These are phyloP conservation scores for Mrakia hoshinonis DNA, from an alignment of 768 basidiomycete species.

Conservation along the genomic window DNA sequence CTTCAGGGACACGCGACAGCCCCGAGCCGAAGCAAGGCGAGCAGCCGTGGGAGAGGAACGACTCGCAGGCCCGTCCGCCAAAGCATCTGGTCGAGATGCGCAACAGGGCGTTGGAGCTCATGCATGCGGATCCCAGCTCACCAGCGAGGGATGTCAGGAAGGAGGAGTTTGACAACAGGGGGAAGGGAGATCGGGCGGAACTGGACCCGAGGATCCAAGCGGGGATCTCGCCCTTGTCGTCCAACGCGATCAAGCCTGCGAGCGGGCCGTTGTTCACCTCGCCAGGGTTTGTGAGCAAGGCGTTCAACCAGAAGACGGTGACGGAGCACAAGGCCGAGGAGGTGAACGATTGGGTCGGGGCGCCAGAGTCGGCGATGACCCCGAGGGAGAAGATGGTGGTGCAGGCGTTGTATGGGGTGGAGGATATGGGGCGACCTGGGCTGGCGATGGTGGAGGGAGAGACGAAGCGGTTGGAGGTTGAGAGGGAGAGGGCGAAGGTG, in stretches of 20 bases:
- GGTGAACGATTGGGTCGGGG: conserved; percentile 22
- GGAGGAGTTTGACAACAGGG: no score
- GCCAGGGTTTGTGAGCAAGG: no score
- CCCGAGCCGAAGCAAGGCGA: no score
- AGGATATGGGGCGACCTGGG: conserved; percentile 3
- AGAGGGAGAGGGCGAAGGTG: conserved; percentile 9
- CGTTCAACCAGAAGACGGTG: background rate
- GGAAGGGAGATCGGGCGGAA: no score
- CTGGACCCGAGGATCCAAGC: background rate
- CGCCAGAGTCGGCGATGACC: conserved; percentile 2
- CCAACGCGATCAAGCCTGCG: background rate
- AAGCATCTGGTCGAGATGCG: background rate
- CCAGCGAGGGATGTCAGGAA: background rate
- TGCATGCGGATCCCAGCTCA: background rate
- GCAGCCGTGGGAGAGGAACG: no score
- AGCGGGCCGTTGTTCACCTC: no score
- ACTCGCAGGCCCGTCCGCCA: background rate
- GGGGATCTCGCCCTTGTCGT: background rate
- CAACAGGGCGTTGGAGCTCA: background rate
- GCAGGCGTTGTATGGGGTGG: conserved; percentile 16
- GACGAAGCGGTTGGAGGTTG: background rate
- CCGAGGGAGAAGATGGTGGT: conserved; percentile 8
- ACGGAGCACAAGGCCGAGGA: background rate
- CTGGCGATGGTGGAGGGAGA: background rate
- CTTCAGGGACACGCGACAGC: no score